Evolutionary conservation across 2,329 filamentous ascomycete genomes (phyloP).

Genomic region (Colletotrichum lupini): DNA sequence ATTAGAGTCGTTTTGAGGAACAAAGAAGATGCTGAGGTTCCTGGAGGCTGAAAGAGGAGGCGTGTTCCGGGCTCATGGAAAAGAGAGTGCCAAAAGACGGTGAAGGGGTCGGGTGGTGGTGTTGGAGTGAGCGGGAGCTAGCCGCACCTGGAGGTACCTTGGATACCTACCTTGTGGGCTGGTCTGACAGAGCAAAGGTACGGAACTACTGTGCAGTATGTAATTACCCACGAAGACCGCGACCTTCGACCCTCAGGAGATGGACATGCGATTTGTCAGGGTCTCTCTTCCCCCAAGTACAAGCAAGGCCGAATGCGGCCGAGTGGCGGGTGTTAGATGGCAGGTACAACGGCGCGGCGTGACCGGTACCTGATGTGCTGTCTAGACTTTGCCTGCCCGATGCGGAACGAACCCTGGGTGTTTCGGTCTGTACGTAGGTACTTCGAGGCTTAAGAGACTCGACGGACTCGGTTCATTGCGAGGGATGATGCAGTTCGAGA

Average conservation of each 20-base stretch:
- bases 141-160: not conserved
- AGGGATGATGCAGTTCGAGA: not conserved
- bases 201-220: too few relatives aligned
- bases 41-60: not conserved
- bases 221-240: not conserved
- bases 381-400: not conserved
- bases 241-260: conserved; percentile 5
- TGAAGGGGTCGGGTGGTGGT: conserved; percentile 1
- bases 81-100: conserved; percentile 33
- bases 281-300: not conserved
- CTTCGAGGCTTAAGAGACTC: not conserved
- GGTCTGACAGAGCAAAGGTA: not conserved
- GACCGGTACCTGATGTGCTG: conserved; percentile 5
- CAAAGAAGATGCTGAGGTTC: not conserved
- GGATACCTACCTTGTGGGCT: too few relatives aligned
- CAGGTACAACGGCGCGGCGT: not conserved
- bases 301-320: conserved; percentile 18
- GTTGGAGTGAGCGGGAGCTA: conserved; percentile 12
- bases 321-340: conserved; percentile 14
- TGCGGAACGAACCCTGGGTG: not conserved
- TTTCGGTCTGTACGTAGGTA: not conserved
- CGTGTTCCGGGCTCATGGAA: conserved; percentile 18
- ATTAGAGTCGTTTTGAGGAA: conserved; percentile 2
- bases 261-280: conserved; percentile 16
- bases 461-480: not conserved